Conservation (phyloP, 2,329 filamentous ascomycete genomes). For the Hypoxylon sp. region DNA sequence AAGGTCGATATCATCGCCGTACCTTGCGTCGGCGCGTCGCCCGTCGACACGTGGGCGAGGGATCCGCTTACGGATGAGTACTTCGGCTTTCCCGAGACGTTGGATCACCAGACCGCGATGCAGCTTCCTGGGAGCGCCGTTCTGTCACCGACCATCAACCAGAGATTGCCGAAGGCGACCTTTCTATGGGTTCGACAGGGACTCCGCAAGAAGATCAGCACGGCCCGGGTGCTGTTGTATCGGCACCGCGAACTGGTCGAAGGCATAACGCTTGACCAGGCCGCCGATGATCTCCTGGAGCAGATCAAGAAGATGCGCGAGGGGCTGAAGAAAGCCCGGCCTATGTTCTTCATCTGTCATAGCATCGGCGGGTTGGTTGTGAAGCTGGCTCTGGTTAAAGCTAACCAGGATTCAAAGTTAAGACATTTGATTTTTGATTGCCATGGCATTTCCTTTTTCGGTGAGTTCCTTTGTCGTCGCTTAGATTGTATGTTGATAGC, state of each 20-base stretch:
- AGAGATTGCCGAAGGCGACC: conserved; percentile 44
- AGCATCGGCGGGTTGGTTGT: conserved; percentile 68
- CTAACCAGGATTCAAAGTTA: conserved; percentile 50
- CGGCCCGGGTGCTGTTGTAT: conserved; percentile 61
- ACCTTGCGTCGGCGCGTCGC: conserved; percentile 62
- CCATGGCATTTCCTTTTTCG: conserved; percentile 68
- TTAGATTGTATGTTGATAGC: conserved; percentile 19
- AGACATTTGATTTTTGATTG: conserved; percentile 62
- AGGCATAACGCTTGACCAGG: conserved; percentile 52
- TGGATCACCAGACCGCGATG: conserved; percentile 44
- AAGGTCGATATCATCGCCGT: conserved; percentile 63
- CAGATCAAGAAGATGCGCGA: conserved; percentile 51
- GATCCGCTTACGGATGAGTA: conserved; percentile 59
- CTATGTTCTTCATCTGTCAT: conserved; percentile 68
- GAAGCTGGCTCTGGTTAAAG: conserved; percentile 63
- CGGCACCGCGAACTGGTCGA: conserved; percentile 56
- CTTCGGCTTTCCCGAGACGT: conserved; percentile 50
- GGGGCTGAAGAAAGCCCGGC: conserved; percentile 52
- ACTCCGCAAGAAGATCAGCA: conserved; percentile 57
- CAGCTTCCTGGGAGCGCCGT: conserved; percentile 46
- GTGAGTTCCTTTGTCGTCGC: conserved; percentile 47
- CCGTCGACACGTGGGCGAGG: conserved; percentile 62
- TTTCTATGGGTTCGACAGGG: conserved; percentile 64
- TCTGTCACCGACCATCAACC: conserved; percentile 47
- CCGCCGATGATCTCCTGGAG: conserved; percentile 58